Conservation (phyloP, 768 basidiomycete genomes). For the Sporobolomyces phaffii region DNA sequence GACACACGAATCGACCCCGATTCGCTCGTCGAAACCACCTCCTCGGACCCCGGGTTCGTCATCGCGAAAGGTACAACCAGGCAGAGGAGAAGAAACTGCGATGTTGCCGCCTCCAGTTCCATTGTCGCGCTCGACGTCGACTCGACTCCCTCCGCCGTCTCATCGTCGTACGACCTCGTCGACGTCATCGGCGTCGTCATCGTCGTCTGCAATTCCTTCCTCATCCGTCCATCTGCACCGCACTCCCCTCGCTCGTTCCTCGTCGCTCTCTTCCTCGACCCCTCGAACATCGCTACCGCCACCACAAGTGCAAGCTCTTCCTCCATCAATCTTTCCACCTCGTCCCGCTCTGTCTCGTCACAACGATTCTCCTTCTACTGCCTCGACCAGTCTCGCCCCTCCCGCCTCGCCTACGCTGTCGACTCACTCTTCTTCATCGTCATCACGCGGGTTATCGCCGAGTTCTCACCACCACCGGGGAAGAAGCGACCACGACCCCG, state of each 20-base stretch:
- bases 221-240: too few relatives aligned
- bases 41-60: too few relatives aligned
- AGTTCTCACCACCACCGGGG: too few relatives aligned
- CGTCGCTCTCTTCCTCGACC: not conserved
- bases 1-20: too few relatives aligned
- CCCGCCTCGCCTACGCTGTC: not conserved
- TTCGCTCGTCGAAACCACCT: too few relatives aligned
- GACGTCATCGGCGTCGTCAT: not conserved
- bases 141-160: not conserved
- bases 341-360: not conserved
- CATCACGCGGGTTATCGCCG: not conserved
- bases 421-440: not conserved
- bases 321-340: too few relatives aligned
- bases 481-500: not conserved
- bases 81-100: not conserved
- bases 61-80: not conserved
- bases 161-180: slow-evolving; percentile 1
- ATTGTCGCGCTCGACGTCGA: slow-evolving; percentile 1
- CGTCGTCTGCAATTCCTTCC: not conserved
- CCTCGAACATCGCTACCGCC: too few relatives aligned
- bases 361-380: not conserved
- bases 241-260: not conserved
- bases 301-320: too few relatives aligned
- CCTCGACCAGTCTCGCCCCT: not conserved
- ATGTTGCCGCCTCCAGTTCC: slow-evolving; percentile 5